phyloP scores from a whole-genome alignment of 176 grass and related monocot species.

The Pontederia crassipes region DNA sequence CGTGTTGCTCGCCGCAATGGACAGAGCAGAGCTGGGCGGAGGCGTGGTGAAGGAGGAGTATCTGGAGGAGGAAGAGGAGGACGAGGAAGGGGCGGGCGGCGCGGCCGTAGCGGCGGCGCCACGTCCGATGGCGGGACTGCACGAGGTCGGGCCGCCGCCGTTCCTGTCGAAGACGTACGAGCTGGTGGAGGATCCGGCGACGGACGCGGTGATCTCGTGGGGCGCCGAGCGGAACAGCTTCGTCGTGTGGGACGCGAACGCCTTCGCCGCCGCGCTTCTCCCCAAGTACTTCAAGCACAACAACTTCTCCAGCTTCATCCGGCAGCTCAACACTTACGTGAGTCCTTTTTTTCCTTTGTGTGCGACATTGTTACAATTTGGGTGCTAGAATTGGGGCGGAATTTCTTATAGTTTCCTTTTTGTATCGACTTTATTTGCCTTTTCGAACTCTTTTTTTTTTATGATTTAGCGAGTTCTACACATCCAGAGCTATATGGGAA shows the following conservation, averaged over 20 bases:
- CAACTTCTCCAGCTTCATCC: constrained; percentile 26
- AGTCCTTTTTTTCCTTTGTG: neutral
- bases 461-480: too few species aligned
- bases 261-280: constrained; percentile 34
- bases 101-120: neutral
- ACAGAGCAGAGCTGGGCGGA: neutral
- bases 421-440: too few species aligned
- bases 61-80: constrained; percentile 3
- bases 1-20: neutral
- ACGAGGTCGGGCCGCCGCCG: constrained; percentile 4
- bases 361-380: too few species aligned
- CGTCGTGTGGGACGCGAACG: constrained; percentile 51
- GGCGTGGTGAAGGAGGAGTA: neutral
- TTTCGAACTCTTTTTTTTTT: too few species aligned
- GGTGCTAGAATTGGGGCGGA: too few species aligned
- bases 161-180: constrained; percentile 15
- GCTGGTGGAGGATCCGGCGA: constrained; percentile 10
- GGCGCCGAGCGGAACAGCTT: constrained; percentile 22
- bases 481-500: too few species aligned
- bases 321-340: constrained; percentile 25
- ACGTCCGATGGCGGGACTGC: constrained; percentile 6
- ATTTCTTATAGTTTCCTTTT: too few species aligned
- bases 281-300: constrained; percentile 26
- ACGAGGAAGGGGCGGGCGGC: neutral
- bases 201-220: constrained; percentile 12